phyloP scores from a whole-genome alignment of 352 stramenopile species.

The Saprolegnia parasitica region DNA sequence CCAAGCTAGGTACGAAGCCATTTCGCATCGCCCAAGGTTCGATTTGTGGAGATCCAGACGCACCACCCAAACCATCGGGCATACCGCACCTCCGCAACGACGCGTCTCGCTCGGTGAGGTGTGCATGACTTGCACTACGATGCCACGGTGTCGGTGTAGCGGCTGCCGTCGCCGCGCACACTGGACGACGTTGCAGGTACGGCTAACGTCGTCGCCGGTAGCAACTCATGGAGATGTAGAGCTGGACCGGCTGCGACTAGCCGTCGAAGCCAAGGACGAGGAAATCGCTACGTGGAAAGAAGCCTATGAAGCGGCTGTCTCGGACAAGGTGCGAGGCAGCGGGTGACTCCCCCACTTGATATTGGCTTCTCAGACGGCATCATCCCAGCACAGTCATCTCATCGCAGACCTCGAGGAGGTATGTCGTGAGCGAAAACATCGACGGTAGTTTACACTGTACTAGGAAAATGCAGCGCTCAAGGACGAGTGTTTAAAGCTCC shows the following conservation, averaged over 20 bases:
- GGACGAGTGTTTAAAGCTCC: slow-evolving; percentile 33
- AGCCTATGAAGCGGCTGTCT: slow-evolving; percentile 12
- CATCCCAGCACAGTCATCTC: slow-evolving; percentile 1
- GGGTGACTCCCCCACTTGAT: not conserved
- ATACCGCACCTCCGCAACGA: slow-evolving; percentile 27
- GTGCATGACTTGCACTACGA: not conserved
- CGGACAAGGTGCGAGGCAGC: not conserved
- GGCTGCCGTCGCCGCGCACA: slow-evolving; percentile 6
- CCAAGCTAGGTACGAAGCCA: slow-evolving; percentile 40
- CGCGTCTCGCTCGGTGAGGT: slow-evolving; percentile 20
- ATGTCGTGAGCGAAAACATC: not conserved
- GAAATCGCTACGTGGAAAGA: slow-evolving; percentile 38
- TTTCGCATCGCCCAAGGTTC: too few relatives aligned
- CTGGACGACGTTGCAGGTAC: not conserved
- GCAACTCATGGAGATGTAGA: slow-evolving; percentile 13
- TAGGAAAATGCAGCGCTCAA: slow-evolving; percentile 35
- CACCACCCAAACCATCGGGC: not conserved
- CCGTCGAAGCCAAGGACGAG: slow-evolving; percentile 56
- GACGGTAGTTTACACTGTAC: not conserved
- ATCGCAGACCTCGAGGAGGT: slow-evolving; percentile 24
- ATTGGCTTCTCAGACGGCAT: not conserved
- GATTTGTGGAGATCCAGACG: not conserved
- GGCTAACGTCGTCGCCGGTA: not conserved
- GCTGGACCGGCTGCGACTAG: slow-evolving; percentile 42
- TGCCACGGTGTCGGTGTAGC: slow-evolving; percentile 9